phyloP scores from a whole-genome alignment of 2,329 filamentous ascomycete species.

The Diaporthe capsici region DNA sequence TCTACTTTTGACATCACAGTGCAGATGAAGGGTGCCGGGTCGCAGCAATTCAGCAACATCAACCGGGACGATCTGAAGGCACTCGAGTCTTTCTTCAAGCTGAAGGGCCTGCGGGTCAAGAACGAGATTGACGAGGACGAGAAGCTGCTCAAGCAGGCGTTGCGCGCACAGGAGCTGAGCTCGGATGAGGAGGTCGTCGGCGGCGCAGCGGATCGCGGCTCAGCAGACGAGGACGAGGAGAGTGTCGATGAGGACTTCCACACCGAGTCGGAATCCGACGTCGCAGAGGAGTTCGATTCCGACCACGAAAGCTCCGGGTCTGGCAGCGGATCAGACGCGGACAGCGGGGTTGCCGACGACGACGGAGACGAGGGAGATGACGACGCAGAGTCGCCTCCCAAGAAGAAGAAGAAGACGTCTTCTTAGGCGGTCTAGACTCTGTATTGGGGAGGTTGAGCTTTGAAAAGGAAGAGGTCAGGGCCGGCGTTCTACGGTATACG shows the following conservation, averaged over 20 bases:
- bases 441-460: conserved; percentile 7
- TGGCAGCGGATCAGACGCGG: conserved; percentile 75
- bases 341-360: conserved; percentile 70
- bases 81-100: conserved; percentile 97
- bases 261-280: conserved; percentile 92
- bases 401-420: conserved; percentile 60
- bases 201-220: conserved; percentile 82
- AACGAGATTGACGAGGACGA: conserved; percentile 99
- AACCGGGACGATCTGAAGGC: conserved; percentile 97
- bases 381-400: conserved; percentile 55
- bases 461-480: conserved; percentile 14
- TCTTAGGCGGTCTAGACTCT: conserved; percentile 43
- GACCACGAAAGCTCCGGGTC: conserved; percentile 88
- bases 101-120: conserved; percentile 95
- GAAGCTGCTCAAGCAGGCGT: conserved; percentile 82
- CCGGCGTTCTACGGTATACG: conserved; percentile 38
- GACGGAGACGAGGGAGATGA: conserved; percentile 47
- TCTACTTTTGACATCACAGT: conserved; percentile 98
- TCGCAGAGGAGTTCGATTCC: conserved; percentile 96
- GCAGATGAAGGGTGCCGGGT: conserved; percentile 88
- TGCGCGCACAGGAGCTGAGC: conserved; percentile 86
- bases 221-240: conserved; percentile 96
- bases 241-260: conserved; percentile 97
- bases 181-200: conserved; percentile 87
- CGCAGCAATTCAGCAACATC: conserved; percentile 99